Conservation (phyloP, 441 rosid species). For the Corymbia calophylla region DNA sequence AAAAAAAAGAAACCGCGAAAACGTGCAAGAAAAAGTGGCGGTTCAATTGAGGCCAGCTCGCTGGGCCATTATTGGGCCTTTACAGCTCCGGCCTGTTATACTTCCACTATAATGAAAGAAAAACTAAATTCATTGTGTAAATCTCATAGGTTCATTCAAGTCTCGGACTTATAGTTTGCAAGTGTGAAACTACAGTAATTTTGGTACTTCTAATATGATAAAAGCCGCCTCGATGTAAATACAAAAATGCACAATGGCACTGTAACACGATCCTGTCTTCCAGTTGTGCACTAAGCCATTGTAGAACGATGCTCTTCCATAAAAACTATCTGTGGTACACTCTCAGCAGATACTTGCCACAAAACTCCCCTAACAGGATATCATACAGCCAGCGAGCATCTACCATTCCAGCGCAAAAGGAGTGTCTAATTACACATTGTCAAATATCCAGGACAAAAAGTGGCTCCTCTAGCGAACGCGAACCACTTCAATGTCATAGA, state of each 20-base stretch:
- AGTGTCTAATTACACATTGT: not conserved
- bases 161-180: not conserved
- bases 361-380: not conserved
- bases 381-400: not conserved
- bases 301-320: not conserved
- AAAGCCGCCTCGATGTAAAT: not conserved
- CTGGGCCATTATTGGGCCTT: not conserved
- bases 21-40: not conserved
- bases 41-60: not conserved
- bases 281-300: not conserved
- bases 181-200: not conserved
- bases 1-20: not conserved
- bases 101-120: not conserved
- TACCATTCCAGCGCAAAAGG: not conserved
- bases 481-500: constrained; percentile 40
- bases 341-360: not conserved
- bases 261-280: not conserved
- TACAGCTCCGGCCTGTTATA: not conserved
- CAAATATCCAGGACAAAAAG: not conserved
- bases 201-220: not conserved
- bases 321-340: not conserved
- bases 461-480: constrained; percentile 12
- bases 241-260: not conserved
- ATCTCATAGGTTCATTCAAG: not conserved
- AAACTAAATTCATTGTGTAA: not conserved